Evolutionary conservation across 2,329 filamentous ascomycete genomes (phyloP).

Genomic region (Fonsecaea nubica): DNA sequence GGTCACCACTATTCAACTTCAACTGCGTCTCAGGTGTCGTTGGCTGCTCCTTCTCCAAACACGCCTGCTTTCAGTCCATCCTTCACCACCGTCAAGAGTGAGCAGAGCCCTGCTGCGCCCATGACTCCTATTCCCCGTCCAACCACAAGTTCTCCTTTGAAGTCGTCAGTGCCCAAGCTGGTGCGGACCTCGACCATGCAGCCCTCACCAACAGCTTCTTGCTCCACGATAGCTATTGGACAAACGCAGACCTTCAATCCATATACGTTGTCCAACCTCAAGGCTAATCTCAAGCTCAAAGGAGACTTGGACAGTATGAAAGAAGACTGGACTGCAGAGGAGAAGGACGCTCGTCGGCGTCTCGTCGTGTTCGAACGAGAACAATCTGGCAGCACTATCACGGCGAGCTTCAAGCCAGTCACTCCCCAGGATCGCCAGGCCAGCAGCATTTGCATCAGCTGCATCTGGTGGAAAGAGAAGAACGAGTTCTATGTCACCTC

Average conservation of each 20-base stretch:
- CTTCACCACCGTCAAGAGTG: constrained; percentile 55
- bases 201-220: constrained; percentile 58
- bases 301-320: constrained; percentile 87
- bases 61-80: constrained; percentile 56
- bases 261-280: constrained; percentile 77
- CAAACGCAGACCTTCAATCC: constrained; percentile 67
- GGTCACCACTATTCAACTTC: constrained; percentile 53
- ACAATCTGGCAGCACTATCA: constrained; percentile 81
- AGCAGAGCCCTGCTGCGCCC: constrained; percentile 53
- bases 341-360: constrained; percentile 77
- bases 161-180: constrained; percentile 62
- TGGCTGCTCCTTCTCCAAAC: constrained; percentile 58
- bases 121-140: constrained; percentile 47
- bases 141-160: constrained; percentile 53
- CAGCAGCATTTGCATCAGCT: constrained; percentile 93
- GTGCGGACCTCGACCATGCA: constrained; percentile 72
- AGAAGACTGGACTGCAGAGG: constrained; percentile 80
- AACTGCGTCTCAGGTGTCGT: constrained; percentile 49
- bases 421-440: constrained; percentile 77
- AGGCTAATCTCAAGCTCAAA: constrained; percentile 82
- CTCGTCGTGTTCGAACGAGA: constrained; percentile 87
- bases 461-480: constrained; percentile 96
- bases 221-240: constrained; percentile 50
- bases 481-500: constrained; percentile 91
- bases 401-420: constrained; percentile 78